Percentiles rank a stretch among this genome's conserved stretches.
These are phyloP conservation scores for Hyphodiscus hymeniophilus DNA, from an alignment of 495 filamentous ascomycete species.

Conservation along the genomic window DNA sequence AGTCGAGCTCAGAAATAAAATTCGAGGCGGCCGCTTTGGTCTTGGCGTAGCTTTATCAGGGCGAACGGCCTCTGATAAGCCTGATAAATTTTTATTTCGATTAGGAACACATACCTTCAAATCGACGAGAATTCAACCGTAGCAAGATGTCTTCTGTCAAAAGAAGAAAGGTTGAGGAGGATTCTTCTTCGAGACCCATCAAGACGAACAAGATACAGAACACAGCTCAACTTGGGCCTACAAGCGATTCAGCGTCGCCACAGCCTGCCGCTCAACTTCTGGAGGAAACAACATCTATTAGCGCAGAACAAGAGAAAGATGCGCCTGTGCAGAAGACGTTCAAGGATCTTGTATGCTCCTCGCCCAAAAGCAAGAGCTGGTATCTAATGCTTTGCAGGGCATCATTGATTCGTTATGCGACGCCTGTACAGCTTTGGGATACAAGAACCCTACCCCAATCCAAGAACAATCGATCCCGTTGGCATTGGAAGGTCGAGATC, in stretches of 20 bases:
- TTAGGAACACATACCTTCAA: neutral
- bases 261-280: neutral
- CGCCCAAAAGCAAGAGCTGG: neutral
- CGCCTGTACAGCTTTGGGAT: conserved; percentile 72
- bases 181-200: conserved; percentile 3
- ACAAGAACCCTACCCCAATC: conserved; percentile 75
- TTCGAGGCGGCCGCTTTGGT: no score
- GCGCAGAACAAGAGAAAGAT: conserved; percentile 12
- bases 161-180: conserved; percentile 20
- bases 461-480: conserved; percentile 71
- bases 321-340: conserved; percentile 51
- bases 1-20: conserved; percentile 15
- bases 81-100: conserved; percentile 19
- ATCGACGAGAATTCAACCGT: neutral
- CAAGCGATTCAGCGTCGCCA: conserved; percentile 5
- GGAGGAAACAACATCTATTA: neutral
- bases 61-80: conserved; percentile 16
- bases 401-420: conserved; percentile 83
- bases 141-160: conserved; percentile 21
- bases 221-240: neutral
- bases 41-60: no score
- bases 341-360: conserved; percentile 52
- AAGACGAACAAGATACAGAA: conserved; percentile 10
- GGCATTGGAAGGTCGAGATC: conserved; percentile 71
- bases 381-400: conserved; percentile 36